Conservation (phyloP, 768 basidiomycete genomes). For the Dentipellis sp. region DNA sequence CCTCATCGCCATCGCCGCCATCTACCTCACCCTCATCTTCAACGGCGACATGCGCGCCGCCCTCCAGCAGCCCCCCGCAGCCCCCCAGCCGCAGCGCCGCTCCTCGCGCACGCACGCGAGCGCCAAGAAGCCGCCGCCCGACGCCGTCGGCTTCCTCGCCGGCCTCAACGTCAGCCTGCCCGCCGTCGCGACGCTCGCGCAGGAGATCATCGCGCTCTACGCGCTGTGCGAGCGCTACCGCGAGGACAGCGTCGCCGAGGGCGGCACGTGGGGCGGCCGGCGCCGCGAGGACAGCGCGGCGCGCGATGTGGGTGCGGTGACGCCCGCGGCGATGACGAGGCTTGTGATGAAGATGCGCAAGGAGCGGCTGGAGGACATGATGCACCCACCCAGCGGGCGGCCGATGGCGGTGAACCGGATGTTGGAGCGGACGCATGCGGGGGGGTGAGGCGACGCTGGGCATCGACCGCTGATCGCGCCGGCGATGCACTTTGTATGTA, state of each 20-base stretch:
- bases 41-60: conserved; percentile 47
- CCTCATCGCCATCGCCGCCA: conserved; percentile 83
- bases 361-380: conserved; percentile 45
- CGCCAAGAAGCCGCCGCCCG: conserved; percentile 37
- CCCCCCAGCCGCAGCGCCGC: conserved; percentile 37
- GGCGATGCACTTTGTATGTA: no score
- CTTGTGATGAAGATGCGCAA: conserved; percentile 64
- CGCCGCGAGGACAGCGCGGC: conserved; percentile 16
- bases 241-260: conserved; percentile 43
- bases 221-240: conserved; percentile 82
- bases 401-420: conserved; percentile 60
- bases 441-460: conserved; percentile 26
- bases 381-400: conserved; percentile 38
- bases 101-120: conserved; percentile 33
- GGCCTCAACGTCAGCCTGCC: conserved; percentile 79
- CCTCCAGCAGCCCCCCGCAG: conserved; percentile 20
- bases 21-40: conserved; percentile 81
- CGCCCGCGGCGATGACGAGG: conserved; percentile 46
- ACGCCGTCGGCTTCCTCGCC: conserved; percentile 76
- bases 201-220: conserved; percentile 88
- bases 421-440: conserved; percentile 63
- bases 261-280: conserved; percentile 11
- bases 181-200: conserved; percentile 73
- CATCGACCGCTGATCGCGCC: no score
- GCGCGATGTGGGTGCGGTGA: conserved; percentile 29